Evolutionary conservation across 176 grass and related monocot genomes (phyloP).

Genomic region (Phyllostachys edulis): DNA sequence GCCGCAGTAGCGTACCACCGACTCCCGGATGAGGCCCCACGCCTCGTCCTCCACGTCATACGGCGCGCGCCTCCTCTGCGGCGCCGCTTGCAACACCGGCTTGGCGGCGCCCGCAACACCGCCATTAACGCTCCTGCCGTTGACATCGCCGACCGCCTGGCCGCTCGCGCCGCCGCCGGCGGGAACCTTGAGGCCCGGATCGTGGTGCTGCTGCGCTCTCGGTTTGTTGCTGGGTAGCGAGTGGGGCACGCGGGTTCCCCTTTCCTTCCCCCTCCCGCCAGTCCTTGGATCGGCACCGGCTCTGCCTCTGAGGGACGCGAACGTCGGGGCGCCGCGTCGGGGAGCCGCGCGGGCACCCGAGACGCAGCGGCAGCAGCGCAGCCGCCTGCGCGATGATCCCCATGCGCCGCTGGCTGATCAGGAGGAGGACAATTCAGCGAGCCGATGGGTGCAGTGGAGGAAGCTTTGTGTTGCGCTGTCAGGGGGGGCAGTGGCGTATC

Average conservation of each 20-base stretch:
- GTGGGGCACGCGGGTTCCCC: background rate
- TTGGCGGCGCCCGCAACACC: background rate
- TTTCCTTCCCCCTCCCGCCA: background rate
- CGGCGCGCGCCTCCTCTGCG: background rate
- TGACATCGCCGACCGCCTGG: conserved; percentile 31
- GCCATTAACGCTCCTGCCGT: conserved; percentile 22
- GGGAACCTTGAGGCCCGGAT: conserved; percentile 16
- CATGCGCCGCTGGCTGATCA: background rate
- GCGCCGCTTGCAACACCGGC: background rate
- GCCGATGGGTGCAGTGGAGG: too few relatives aligned
- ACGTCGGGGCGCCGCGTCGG: background rate
- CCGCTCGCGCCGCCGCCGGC: conserved; percentile 3
- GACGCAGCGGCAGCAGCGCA: conserved; percentile 1
- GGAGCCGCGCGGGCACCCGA: background rate
- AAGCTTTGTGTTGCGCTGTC: too few relatives aligned
- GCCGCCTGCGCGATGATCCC: conserved; percentile 22
- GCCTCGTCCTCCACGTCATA: conserved; percentile 57
- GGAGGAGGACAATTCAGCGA: background rate
- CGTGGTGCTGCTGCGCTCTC: background rate
- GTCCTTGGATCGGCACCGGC: conserved; percentile 18
- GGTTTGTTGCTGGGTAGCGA: background rate
- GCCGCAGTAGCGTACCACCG: conserved; percentile 72
- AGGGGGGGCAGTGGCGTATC: too few relatives aligned
- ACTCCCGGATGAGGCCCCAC: conserved; percentile 69
- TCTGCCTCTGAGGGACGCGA: background rate